phyloP scores from a whole-genome alignment of 1,284 basidiomycete species.

The Vanrija humicola region DNA sequence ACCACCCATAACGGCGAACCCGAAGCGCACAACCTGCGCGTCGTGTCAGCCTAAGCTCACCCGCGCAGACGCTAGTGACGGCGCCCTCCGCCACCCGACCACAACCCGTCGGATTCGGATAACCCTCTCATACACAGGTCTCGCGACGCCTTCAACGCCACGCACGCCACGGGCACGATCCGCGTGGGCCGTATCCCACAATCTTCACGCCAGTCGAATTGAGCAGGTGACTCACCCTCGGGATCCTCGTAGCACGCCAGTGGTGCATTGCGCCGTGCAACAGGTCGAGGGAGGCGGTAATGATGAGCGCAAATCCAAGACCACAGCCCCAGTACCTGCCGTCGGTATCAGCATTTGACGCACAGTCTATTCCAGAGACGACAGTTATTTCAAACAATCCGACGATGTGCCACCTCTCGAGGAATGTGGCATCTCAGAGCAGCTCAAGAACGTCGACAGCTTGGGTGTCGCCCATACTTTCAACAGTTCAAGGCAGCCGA shows the following conservation, averaged over 20 bases:
- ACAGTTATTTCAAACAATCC: too few species aligned
- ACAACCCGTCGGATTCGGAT: neutral
- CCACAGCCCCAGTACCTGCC: slow-evolving; percentile 47
- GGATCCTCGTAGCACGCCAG: slow-evolving; percentile 16
- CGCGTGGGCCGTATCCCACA: neutral
- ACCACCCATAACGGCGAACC: slow-evolving; percentile 14
- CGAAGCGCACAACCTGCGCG: slow-evolving; percentile 18
- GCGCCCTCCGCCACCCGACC: neutral
- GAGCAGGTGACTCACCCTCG: slow-evolving; percentile 24
- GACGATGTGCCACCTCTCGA: neutral
- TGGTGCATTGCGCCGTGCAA: slow-evolving; percentile 36
- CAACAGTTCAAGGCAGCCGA: too few species aligned
- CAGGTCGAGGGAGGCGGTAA: slow-evolving; percentile 41
- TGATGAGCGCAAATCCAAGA: slow-evolving; percentile 42
- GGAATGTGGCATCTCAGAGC: too few species aligned
- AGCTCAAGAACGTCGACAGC: too few species aligned
- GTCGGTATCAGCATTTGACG: neutral
- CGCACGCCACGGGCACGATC: too few species aligned
- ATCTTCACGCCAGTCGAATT: neutral
- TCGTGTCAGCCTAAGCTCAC: slow-evolving; percentile 2
- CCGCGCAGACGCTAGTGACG: neutral
- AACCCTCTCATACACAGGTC: neutral
- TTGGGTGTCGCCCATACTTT: too few species aligned
- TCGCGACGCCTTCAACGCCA: neutral
- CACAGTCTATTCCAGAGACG: too few species aligned